Evolutionary conservation across 768 basidiomycete species (phyloP).

Genomic region (Podaxis sp.): DNA sequence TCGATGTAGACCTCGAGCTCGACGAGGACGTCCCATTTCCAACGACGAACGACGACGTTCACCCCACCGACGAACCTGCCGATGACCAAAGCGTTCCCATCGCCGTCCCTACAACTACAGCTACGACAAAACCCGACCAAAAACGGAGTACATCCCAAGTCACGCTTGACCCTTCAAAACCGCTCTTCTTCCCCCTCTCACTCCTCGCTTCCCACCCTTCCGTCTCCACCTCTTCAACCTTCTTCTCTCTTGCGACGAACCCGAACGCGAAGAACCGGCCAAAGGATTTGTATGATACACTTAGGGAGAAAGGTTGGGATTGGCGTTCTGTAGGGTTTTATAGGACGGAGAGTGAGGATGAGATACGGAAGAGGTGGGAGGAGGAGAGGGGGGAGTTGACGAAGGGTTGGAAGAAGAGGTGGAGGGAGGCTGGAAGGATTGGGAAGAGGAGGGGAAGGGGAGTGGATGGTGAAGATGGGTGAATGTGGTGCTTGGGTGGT

Average conservation of each 20-base stretch:
- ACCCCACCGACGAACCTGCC: background rate
- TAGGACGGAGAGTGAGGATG: conserved; percentile 52
- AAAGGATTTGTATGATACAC: conserved; percentile 49
- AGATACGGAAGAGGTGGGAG: conserved; percentile 72
- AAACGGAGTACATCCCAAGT: conserved; percentile 20
- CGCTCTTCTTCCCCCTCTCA: conserved; percentile 62
- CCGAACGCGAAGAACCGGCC: conserved; percentile 31
- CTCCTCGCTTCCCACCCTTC: conserved; percentile 6
- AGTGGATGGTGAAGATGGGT: conserved; percentile 27
- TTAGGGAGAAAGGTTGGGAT: conserved; percentile 48
- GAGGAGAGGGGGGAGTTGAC: conserved; percentile 66
- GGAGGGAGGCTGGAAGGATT: conserved; percentile 73
- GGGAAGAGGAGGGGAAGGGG: conserved; percentile 52
- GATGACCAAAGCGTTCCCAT: conserved; percentile 14
- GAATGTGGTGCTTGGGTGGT: background rate
- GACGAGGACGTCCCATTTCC: conserved; percentile 52
- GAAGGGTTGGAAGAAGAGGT: conserved; percentile 73
- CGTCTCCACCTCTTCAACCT: background rate
- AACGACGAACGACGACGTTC: conserved; percentile 13
- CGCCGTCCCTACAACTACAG: conserved; percentile 13
- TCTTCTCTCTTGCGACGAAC: background rate
- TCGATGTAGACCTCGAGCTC: conserved; percentile 72
- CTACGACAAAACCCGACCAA: conserved; percentile 21
- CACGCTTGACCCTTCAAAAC: conserved; percentile 50
- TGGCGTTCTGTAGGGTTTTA: conserved; percentile 48